Evolutionary conservation across 495 filamentous ascomycete genomes (phyloP), one percentile per base, ranked within the genome.

Genomic region (Cetradonia linearis): DNA sequence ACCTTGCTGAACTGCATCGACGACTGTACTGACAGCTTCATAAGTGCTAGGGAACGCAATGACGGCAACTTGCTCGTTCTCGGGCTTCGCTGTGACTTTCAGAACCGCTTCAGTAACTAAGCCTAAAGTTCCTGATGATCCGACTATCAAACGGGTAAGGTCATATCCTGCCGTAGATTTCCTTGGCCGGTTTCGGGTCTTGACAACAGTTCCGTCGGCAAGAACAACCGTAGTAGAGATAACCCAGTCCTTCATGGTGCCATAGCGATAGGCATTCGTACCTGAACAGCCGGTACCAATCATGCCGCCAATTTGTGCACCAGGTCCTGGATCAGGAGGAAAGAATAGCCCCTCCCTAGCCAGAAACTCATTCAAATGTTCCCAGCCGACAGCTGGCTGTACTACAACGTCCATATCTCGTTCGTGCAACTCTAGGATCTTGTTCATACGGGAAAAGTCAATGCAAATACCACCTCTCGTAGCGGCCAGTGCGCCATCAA

Each of bases 241-340:
- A 42, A 86, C 83, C 83, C 83, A 86, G 63, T 86, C 83, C 53
- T 79, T 77, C 83, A 86, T 86, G 13, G 83, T 86, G 14, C 83
- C 83, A 57, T 86, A 85, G 46, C 83, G 74, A 66, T 86, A 86
- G 8, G 83, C 81, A 67, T 86, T 86, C 3, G 83, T 86, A 50
- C 83, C 83, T 2, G 78, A 82, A 67, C 83, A 86, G 0, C 61
- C 83, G 0, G 82, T 85, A 0, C 82, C 81, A 8, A 86, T 78
- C 83, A 86, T 86, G 14, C 83, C 83, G 23, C 83, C 83, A 54
- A 86, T 86, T 78, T 81, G 82, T 11, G 83, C 83, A 7, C 83
- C 83, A 18, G 83, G 83, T 6, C 83, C 83, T 0, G 83, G 83
- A 61, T 86, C 83, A 10, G 83, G 83, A 2, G 83, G 83, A 70